These are phyloP conservation scores for Chenopodium quinoa DNA, from an alignment of 148 eudicot genomes.

Conservation along the genomic window DNA sequence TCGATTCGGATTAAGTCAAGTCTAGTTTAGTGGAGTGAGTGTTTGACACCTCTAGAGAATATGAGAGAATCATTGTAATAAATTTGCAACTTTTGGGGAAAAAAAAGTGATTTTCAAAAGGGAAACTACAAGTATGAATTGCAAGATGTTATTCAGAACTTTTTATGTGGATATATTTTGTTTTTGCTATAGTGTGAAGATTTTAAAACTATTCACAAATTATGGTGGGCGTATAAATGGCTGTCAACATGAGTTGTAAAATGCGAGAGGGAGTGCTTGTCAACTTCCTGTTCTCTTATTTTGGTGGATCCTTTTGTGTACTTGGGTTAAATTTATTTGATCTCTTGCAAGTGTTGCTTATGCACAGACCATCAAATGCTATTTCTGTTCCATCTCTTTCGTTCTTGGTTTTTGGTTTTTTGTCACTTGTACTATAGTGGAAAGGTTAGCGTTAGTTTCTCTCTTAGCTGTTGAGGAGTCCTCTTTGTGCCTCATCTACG, in stretches of 20 bases:
- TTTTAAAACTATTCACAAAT: neutral
- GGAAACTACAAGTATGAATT: too few species aligned
- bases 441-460: neutral
- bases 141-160: neutral
- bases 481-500: neutral
- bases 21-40: too few species aligned
- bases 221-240: neutral
- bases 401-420: neutral
- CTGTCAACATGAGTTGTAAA: slow-evolving; percentile 1
- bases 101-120: too few species aligned
- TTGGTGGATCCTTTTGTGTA: neutral
- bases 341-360: neutral
- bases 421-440: neutral
- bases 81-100: too few species aligned
- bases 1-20: too few species aligned
- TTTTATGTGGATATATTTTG: too few species aligned
- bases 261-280: neutral
- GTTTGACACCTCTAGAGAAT: too few species aligned
- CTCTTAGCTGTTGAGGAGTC: neutral
- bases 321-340: neutral
- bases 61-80: too few species aligned
- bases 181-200: neutral
- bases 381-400: slow-evolving; percentile 3
- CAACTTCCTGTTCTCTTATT: neutral
- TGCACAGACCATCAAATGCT: neutral